Evolutionary conservation across 768 basidiomycete species (phyloP).

Genomic region (Coprinopsis marcescibilis): DNA sequence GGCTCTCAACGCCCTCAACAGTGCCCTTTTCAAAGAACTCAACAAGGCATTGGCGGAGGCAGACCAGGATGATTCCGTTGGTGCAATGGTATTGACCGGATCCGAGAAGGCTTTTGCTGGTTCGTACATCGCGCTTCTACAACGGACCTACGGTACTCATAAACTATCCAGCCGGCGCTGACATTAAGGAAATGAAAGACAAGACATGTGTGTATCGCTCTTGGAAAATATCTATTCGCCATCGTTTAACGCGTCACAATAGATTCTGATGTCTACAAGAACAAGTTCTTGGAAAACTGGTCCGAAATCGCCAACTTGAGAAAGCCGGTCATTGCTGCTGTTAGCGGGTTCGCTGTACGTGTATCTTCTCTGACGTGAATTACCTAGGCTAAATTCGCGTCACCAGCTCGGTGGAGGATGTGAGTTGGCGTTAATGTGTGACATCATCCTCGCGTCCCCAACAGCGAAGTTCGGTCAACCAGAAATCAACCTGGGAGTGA

Average conservation of each 20-base stretch:
- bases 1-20: conserved; percentile 81
- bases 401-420: conserved; percentile 91
- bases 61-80: conserved; percentile 64
- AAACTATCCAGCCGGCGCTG: conserved; percentile 70
- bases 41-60: conserved; percentile 69
- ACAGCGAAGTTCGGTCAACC: conserved; percentile 93
- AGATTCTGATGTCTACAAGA: conserved; percentile 86
- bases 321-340: conserved; percentile 95
- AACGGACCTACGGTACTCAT: not conserved
- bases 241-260: not conserved
- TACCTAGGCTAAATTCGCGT: not conserved
- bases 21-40: conserved; percentile 75
- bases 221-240: not conserved
- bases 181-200: conserved; percentile 99
- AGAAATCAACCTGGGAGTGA: conserved; percentile 92
- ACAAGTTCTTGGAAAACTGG: conserved; percentile 86
- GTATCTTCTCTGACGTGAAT: not conserved
- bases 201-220: conserved; percentile 69
- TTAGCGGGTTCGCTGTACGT: conserved; percentile 87
- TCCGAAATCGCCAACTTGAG: conserved; percentile 60
- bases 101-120: conserved; percentile 93
- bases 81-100: conserved; percentile 89
- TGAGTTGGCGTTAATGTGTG: conserved; percentile 94
- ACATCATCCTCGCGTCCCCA: conserved; percentile 89
- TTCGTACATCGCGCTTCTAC: conserved; percentile 28